Evolutionary conservation across 1,284 basidiomycete species (phyloP).

Genomic region (Sporisorium scitamineum): DNA sequence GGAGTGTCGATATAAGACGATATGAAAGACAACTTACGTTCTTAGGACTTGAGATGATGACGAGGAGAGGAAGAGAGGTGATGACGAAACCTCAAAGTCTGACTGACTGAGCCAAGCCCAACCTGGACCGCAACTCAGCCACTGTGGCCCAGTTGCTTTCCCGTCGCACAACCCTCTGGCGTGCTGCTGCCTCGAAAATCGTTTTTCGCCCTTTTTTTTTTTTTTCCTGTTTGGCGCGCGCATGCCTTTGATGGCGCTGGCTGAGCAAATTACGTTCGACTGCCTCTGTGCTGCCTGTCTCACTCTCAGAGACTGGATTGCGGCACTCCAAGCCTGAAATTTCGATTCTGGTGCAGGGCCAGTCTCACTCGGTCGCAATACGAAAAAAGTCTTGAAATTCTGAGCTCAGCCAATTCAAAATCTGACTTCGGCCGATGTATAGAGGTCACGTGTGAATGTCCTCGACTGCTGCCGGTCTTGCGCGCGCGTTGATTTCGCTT

Average conservation of each 20-base stretch:
- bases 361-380: neutral
- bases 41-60: conserved; percentile 51
- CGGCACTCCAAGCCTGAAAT: conserved; percentile 22
- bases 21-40: conserved; percentile 37
- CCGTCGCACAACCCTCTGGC: neutral
- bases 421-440: neutral
- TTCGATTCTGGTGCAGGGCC: neutral
- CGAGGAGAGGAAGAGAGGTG: conserved; percentile 40
- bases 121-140: conserved; percentile 11
- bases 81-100: conserved; percentile 46
- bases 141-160: conserved; percentile 8
- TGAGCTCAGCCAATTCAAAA: neutral
- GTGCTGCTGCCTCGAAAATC: conserved; percentile 24
- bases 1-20: conserved; percentile 15
- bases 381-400: neutral
- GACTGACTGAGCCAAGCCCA: conserved; percentile 7
- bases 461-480: neutral
- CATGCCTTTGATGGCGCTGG: neutral
- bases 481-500: neutral
- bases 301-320: conserved; percentile 14
- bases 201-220: conserved; percentile 1
- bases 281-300: conserved; percentile 8
- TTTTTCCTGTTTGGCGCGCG: conserved; percentile 10
- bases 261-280: neutral
- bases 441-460: conserved; percentile 1